A percentile compares a stretch with the other conserved stretches of the same genome.
Conservation (phyloP, 805 yeast species). For the Starmerella roubikii region DNA sequence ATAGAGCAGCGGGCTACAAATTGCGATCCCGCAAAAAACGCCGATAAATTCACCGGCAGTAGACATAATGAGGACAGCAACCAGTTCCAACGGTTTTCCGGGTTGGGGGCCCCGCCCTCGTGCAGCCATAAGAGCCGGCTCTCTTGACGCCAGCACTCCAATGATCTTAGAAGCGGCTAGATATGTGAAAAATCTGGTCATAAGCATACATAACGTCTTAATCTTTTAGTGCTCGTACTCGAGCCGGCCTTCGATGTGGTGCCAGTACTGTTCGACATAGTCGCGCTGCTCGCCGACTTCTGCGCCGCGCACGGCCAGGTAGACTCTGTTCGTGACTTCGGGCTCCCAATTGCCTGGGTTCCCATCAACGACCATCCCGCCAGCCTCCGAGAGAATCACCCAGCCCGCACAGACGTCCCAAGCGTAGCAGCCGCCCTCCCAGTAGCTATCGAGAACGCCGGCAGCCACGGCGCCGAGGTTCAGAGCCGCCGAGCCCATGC, state of each 20-base stretch:
- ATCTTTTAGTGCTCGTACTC: conserved; percentile 25
- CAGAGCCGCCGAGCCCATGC: conserved; percentile 53
- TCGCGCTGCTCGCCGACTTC: conserved; percentile 32
- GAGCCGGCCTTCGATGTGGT: conserved; percentile 34
- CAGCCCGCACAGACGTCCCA: conserved; percentile 65
- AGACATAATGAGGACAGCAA: too few species aligned
- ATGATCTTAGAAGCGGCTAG: too few species aligned
- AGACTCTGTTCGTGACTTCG: conserved; percentile 39
- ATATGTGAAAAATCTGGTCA: not conserved
- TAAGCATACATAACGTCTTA: not conserved
- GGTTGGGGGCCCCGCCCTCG: too few species aligned
- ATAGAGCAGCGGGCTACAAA: conserved; percentile 2
- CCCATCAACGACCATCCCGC: conserved; percentile 45
- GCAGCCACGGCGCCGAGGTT: conserved; percentile 45
- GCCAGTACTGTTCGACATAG: conserved; percentile 39
- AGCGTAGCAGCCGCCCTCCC: conserved; percentile 59
- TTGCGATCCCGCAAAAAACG: conserved; percentile 4
- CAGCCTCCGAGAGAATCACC: conserved; percentile 46
- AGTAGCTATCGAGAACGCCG: conserved; percentile 46
- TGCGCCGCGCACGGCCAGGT: conserved; percentile 45
- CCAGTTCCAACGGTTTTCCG: too few species aligned
- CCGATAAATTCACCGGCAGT: conserved; percentile 10
- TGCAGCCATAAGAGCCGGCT: too few species aligned
- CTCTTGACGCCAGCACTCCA: too few species aligned
- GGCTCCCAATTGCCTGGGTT: conserved; percentile 37